Evolutionary conservation across 495 filamentous ascomycete genomes (phyloP).

Genomic region (Tuber microsphaerosporum): DNA sequence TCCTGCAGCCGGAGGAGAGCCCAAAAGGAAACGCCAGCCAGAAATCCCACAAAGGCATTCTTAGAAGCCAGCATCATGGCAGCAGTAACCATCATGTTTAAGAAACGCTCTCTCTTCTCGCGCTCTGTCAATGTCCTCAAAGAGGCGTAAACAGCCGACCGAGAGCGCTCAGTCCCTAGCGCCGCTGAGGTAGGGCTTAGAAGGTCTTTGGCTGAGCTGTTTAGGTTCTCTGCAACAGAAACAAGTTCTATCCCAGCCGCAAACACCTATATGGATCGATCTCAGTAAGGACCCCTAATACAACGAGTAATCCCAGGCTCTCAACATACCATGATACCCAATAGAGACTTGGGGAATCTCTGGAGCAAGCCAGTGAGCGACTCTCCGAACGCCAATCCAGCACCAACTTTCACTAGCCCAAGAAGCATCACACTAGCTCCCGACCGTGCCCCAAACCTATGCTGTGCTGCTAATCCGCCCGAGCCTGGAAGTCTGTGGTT

Average conservation of each 20-base stretch:
- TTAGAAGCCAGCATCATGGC: constrained; percentile 74
- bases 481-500: constrained; percentile 45
- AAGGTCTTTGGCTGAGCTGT: constrained; percentile 62
- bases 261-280: constrained; percentile 47
- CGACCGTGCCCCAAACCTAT: constrained; percentile 81
- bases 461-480: constrained; percentile 81
- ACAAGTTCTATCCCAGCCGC: constrained; percentile 80
- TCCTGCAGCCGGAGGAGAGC: constrained; percentile 44
- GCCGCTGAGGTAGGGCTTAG: constrained; percentile 31
- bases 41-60: constrained; percentile 81
- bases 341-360: constrained; percentile 62
- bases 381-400: constrained; percentile 68
- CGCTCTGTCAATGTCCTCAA: constrained; percentile 49
- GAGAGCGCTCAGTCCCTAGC: constrained; percentile 45
- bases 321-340: constrained; percentile 65
- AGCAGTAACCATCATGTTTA: constrained; percentile 79
- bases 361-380: constrained; percentile 59
- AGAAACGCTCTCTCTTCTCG: constrained; percentile 66
- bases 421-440: constrained; percentile 75
- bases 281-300: background rate
- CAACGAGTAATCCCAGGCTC: background rate
- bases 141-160: constrained; percentile 28
- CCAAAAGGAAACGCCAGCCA: constrained; percentile 59
- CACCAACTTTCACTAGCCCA: constrained; percentile 63
- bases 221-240: constrained; percentile 74